Conservation (phyloP, 2,329 filamentous ascomycete species). For the Cordyceps cateniannulata region DNA sequence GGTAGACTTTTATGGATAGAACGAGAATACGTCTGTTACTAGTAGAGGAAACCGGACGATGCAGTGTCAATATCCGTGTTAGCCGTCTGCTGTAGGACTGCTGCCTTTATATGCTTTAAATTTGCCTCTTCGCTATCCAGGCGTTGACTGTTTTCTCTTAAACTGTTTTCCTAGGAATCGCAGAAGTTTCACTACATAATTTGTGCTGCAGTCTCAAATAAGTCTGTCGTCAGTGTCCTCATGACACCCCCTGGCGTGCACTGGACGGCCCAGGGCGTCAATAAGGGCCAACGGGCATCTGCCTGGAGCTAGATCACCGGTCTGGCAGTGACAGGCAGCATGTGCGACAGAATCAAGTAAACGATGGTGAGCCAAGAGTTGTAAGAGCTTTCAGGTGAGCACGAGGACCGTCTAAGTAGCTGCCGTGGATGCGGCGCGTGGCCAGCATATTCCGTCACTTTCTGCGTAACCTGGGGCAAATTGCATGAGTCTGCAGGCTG, state of each 20-base stretch:
- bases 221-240: background rate
- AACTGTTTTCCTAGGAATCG: background rate
- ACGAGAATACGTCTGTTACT: too few relatives aligned
- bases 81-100: too few relatives aligned
- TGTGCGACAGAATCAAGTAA: background rate
- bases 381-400: background rate
- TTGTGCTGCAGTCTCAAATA: background rate
- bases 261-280: background rate
- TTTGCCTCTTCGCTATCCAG: background rate
- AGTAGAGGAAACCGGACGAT: background rate
- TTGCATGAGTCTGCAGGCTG: background rate
- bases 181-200: background rate
- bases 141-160: background rate
- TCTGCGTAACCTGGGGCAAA: background rate
- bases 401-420: background rate
- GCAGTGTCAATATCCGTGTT: background rate
- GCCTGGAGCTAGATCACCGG: background rate
- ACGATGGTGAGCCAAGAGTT: background rate
- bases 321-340: background rate
- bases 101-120: background rate
- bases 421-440: background rate
- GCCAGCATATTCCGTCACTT: background rate
- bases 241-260: background rate
- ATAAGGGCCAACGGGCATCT: background rate
- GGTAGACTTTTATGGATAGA: background rate